phyloP scores from a whole-genome alignment of 2,329 filamentous ascomycete species.

The Colletotrichum magnum region DNA sequence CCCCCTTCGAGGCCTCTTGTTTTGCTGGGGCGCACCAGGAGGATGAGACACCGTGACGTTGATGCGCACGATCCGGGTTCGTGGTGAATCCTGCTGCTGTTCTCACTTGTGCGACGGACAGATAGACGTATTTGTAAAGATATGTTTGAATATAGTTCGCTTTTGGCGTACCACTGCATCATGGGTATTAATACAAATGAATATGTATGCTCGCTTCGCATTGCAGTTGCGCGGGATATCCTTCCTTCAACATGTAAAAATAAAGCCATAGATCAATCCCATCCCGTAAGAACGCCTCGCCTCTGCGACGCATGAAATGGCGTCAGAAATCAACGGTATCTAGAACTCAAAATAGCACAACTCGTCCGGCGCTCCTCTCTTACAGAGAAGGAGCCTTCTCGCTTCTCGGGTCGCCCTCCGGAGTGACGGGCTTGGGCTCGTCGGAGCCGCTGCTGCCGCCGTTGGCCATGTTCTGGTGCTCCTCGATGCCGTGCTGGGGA shows the following conservation, averaged over 20 bases:
- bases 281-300: constrained; percentile 40
- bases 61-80: not conserved
- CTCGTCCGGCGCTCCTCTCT: not conserved
- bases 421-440: constrained; percentile 35
- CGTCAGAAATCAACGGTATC: constrained; percentile 27
- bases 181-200: constrained; percentile 40
- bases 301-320: constrained; percentile 6
- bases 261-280: constrained; percentile 26
- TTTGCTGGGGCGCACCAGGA: not conserved
- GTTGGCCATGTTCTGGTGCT: constrained; percentile 66
- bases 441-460: constrained; percentile 38
- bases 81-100: not conserved
- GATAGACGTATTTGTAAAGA: not conserved
- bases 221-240: constrained; percentile 34
- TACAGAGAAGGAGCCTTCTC: constrained; percentile 38
- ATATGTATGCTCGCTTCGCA: constrained; percentile 32
- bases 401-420: constrained; percentile 31
- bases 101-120: no score
- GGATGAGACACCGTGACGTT: constrained; percentile 32
- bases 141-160: constrained; percentile 20
- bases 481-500: constrained; percentile 80
- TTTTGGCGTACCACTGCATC: constrained; percentile 29
- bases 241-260: constrained; percentile 26
- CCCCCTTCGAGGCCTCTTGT: not conserved
- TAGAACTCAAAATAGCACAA: constrained; percentile 20